Conservation (phyloP, 1,284 basidiomycete genomes). For the Ustilago curta region DNA sequence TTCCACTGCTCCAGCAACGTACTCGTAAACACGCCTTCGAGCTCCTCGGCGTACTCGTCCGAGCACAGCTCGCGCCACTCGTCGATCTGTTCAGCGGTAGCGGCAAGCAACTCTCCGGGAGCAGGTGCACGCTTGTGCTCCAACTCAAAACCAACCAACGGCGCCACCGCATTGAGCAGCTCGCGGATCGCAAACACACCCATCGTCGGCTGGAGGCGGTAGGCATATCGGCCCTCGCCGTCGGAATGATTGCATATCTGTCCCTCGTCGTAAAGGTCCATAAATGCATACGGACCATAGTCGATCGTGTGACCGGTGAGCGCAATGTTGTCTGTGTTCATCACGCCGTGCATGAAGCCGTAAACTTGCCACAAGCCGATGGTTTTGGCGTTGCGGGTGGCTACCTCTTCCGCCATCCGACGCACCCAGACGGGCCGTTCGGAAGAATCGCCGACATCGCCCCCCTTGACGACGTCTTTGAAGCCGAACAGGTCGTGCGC, state of each 20-base stretch:
- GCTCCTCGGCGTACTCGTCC: constrained; percentile 41
- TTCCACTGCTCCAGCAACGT: constrained; percentile 60
- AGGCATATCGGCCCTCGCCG: constrained; percentile 85
- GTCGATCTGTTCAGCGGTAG: constrained; percentile 37
- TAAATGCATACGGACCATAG: constrained; percentile 84
- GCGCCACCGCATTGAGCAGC: constrained; percentile 39
- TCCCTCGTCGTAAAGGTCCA: constrained; percentile 76
- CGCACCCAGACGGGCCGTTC: constrained; percentile 48
- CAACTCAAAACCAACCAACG: constrained; percentile 53
- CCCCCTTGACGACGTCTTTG: constrained; percentile 48
- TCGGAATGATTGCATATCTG: constrained; percentile 97
- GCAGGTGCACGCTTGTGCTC: constrained; percentile 67
- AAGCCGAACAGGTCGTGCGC: constrained; percentile 75
- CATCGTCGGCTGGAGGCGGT: constrained; percentile 74
- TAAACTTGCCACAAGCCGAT: constrained; percentile 87
- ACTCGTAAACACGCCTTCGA: constrained; percentile 48
- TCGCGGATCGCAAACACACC: constrained; percentile 56
- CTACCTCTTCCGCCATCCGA: constrained; percentile 70
- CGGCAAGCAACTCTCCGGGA: constrained; percentile 51
- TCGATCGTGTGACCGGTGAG: constrained; percentile 92
- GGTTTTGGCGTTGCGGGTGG: constrained; percentile 86
- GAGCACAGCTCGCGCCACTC: constrained; percentile 46
- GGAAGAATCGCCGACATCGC: constrained; percentile 1
- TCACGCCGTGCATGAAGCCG: constrained; percentile 75
- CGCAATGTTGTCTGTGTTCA: constrained; percentile 86